A percentile compares a stretch with the other conserved stretches of the same genome.
These are phyloP conservation scores for Flaveria robusta DNA, from an alignment of 129 eudicot species.

Conservation along the genomic window DNA sequence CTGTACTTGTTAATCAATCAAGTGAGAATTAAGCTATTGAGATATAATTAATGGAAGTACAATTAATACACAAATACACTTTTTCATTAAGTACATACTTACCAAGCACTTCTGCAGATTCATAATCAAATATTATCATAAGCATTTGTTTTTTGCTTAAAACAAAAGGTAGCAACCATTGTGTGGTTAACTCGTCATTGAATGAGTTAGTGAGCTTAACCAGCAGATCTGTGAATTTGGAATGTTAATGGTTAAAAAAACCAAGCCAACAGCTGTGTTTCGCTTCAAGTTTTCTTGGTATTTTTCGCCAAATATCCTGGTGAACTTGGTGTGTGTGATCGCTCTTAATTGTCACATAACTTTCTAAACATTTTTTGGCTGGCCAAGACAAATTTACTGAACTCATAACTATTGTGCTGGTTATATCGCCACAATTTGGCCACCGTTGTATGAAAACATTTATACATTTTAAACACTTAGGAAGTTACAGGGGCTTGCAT, in stretches of 20 bases:
- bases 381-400: too few species aligned
- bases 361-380: neutral
- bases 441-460: neutral
- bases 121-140: neutral
- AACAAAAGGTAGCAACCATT: neutral
- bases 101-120: neutral
- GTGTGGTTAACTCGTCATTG: neutral
- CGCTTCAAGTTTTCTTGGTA: neutral
- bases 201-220: neutral
- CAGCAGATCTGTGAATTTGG: neutral
- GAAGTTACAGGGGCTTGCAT: constrained; percentile 6
- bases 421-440: neutral
- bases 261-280: neutral
- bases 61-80: neutral
- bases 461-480: neutral
- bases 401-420: neutral
- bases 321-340: neutral
- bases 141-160: neutral
- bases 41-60: neutral
- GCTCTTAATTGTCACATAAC: neutral
- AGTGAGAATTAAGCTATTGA: neutral
- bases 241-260: neutral
- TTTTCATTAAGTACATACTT: neutral
- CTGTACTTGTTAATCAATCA: neutral
- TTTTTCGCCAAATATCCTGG: neutral